A percentile compares a stretch with the other conserved stretches of the same genome.
Conservation (phyloP, 495 filamentous ascomycete genomes). For the Chaetomidium leptoderma region DNA sequence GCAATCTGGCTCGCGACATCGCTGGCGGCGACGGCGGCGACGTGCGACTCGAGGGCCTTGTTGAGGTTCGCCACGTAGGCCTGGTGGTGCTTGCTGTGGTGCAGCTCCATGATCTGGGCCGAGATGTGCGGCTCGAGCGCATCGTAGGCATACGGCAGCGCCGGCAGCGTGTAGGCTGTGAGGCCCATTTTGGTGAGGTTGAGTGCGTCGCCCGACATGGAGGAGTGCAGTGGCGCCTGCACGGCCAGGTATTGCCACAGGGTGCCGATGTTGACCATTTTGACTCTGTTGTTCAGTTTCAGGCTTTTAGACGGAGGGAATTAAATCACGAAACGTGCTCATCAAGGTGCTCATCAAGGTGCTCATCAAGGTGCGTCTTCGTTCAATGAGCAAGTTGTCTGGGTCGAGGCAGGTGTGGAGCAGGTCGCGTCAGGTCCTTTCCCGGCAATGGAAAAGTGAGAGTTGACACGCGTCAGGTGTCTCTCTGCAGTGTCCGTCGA, state of each 20-base stretch:
- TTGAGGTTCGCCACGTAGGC: constrained; percentile 72
- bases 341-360: constrained; percentile 19
- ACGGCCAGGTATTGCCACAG: constrained; percentile 30
- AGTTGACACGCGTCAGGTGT: constrained; percentile 12
- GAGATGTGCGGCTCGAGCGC: constrained; percentile 89
- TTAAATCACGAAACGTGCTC: constrained; percentile 16
- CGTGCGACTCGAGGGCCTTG: constrained; percentile 52
- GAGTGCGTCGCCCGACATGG: constrained; percentile 20
- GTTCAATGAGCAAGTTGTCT: constrained; percentile 1
- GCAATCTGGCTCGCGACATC: constrained; percentile 59
- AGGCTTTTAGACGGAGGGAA: not conserved
- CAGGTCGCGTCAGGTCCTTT: not conserved
- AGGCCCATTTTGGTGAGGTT: constrained; percentile 31
- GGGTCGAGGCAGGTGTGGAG: not conserved
- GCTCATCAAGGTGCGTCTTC: constrained; percentile 19
- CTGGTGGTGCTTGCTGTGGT: constrained; percentile 68
- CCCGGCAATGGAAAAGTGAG: not conserved
- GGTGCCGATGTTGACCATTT: constrained; percentile 33
- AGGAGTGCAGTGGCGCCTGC: constrained; percentile 23
- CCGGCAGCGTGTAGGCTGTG: constrained; percentile 36
- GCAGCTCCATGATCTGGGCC: constrained; percentile 91
- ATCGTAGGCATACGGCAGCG: constrained; percentile 45
- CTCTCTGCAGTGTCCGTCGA: too few species aligned
- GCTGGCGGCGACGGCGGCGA: constrained; percentile 46
- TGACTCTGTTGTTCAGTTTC: not conserved